Base-by-base conservation (phyloP, 2,329 filamentous ascomycete genomes). In the Pseudogymnoascus sp. region DNA sequence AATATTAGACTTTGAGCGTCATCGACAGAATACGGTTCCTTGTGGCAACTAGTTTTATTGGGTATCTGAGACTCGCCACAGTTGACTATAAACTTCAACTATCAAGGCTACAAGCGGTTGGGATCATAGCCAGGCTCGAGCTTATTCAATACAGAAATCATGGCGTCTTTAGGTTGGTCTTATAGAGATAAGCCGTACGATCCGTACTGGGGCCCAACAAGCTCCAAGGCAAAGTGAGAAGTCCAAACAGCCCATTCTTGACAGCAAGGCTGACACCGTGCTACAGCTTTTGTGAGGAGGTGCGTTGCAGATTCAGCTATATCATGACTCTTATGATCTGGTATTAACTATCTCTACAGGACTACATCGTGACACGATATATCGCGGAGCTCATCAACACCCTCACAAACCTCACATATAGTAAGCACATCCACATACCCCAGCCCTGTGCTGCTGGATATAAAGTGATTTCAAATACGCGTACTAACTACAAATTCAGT, bases 341-440 rank as follows among this genome's bases (percentile, higher is more conserved):
- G 13, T 17, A 21, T 25, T 44, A 12, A 17, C 35, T 4, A 15
- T 9, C 9, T 69, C 7, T 51, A 39, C 38, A 86, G 73, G 83
- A 85, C 68, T 84, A 82, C 66, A 78, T 76, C 61, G 71, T 83
- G 60, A 80, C 79, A 2, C 67, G 71, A 3, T 83, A 82, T 66
- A 73, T 83, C 58, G 81, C 78, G 33, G 81, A 84, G 65, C 80
- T 83, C 64, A 71, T 82, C 63, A 83, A 82, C 65, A 78, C 81
- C 0, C 64, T 82, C 55, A 81, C 79, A 3, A 84, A 82, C 65
- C 60, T 80, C 1, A 74, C 74, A 5, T 83, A 81, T 65, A 71
- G 79, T 81, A 73, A 31, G 70, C 17, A 25, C 10, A 21, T 21
- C n/a, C 2, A 31, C 31, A 27, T 38, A 2, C 58, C 36, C 33